Base-by-base conservation (phyloP, 306 rosid genomes). In the Sphenostylis stenocarpa region DNA sequence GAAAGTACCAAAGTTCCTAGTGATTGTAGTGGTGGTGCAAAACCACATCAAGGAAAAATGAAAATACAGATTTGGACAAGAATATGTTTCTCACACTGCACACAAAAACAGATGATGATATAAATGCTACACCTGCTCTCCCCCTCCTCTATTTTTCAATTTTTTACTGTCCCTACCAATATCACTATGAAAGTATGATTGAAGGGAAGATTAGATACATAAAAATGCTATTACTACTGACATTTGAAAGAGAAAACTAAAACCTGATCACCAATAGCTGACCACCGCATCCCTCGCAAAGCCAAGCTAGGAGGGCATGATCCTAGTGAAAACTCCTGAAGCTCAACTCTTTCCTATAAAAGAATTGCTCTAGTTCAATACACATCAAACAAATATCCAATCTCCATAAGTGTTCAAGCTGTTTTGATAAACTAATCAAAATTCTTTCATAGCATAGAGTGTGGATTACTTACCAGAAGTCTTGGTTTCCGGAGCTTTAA, bases 271-370 rank as follows among this genome's bases (percentile, higher is more conserved):
- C 90, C 87, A 19, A 77, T 68, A 77, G 97, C 88, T 66, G 84
- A 89, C 99, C 99, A 96, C 26, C 90, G 89, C 86, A 87, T 89
- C 77, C 99, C 99, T 60, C 87, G 91, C 64, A 88, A 84, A 23
- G 96, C 99, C 88, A 96, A 79, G 85, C 85, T 71, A 61, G 99
- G 99, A 73, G 98, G 97, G 77, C 89, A 72, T 56, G 96, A 87
- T 75, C 99, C 99, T 26, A 92, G 85, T 52, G 98, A 89, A 81
- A 92, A 89, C 67, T 84, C 96, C 67, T 72, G 93, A 68, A 96
- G 75, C 85, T 96, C 98, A 67, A 96, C 80, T 81, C 79, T 86
- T 83, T 96, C 98, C 99, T 96, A 75, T 76, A 92, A 11, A 81
- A 61, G 67, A 63, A 74, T 33, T 62, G 72, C 63, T 79, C 58